Percentiles rank a stretch among this genome's conserved stretches.
Conservation (phyloP, 106 monocot genomes). For the Hemerocallis citrina region DNA sequence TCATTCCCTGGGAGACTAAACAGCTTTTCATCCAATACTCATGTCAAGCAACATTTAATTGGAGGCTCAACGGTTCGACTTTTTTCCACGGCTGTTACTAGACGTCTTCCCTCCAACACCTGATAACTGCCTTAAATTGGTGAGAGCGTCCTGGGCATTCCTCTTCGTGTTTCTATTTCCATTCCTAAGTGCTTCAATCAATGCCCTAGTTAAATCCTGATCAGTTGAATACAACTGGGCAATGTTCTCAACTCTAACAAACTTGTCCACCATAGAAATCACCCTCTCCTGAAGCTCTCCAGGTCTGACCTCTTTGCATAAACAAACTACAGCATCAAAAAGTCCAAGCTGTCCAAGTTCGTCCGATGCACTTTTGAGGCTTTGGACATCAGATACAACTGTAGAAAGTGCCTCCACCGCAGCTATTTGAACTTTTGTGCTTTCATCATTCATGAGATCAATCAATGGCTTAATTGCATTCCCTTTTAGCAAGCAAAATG, state of each 20-base stretch:
- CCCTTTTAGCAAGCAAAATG: slow-evolving; percentile 42
- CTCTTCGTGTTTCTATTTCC: slow-evolving; percentile 31
- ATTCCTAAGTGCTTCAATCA: slow-evolving; percentile 37
- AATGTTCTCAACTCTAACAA: slow-evolving; percentile 23
- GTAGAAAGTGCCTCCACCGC: slow-evolving; percentile 41
- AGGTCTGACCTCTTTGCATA: slow-evolving; percentile 23
- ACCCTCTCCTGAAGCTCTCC: slow-evolving; percentile 44
- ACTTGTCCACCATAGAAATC: slow-evolving; percentile 23
- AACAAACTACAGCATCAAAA: slow-evolving; percentile 17
- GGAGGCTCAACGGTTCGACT: not conserved
- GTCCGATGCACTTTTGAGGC: slow-evolving; percentile 14
- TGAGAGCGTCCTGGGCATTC: slow-evolving; percentile 33
- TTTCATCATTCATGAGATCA: slow-evolving; percentile 31
- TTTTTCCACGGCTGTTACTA: slow-evolving; percentile 1
- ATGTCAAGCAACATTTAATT: too few species aligned
- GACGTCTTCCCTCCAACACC: slow-evolving; percentile 32
- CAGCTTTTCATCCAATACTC: too few species aligned
- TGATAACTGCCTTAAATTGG: slow-evolving; percentile 36
- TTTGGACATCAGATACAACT: slow-evolving; percentile 16
- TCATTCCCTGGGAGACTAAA: too few species aligned
- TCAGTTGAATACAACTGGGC: slow-evolving; percentile 19
- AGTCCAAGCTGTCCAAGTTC: slow-evolving; percentile 27
- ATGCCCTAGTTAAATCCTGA: slow-evolving; percentile 32
- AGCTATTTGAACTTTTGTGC: slow-evolving; percentile 34
- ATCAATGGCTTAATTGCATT: slow-evolving; percentile 28